A percentile compares a stretch with the other conserved stretches of the same genome.
These are phyloP conservation scores for Macrophomina phaseolina DNA, from an alignment of 2,329 filamentous ascomycete species.

Conservation along the genomic window DNA sequence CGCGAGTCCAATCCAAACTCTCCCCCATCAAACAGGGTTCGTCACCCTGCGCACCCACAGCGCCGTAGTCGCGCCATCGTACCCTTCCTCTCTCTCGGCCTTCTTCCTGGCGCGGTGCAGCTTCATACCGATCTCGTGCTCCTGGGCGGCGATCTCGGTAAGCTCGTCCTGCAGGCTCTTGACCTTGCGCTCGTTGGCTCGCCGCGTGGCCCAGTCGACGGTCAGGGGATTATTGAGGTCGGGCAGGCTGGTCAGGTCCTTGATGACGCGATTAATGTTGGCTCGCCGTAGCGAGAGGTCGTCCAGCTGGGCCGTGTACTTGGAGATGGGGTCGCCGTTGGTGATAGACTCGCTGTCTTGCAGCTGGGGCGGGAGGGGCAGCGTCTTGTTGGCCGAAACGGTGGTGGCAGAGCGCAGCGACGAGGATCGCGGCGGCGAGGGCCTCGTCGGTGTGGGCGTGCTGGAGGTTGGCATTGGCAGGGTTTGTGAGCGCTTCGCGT, in stretches of 20 bases:
- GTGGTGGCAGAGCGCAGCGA: conserved; percentile 31
- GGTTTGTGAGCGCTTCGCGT: conserved; percentile 19
- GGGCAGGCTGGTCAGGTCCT: conserved; percentile 40
- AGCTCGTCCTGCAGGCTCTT: conserved; percentile 46
- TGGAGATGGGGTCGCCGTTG: conserved; percentile 43
- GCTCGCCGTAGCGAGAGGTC: conserved; percentile 44
- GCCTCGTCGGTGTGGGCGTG: conserved; percentile 6
- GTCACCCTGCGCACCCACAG: conserved; percentile 49
- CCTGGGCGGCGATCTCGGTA: conserved; percentile 43
- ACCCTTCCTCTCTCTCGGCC: conserved; percentile 45
- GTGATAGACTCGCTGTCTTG: conserved; percentile 31
- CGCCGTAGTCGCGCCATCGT: conserved; percentile 37
- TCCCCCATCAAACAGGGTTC: conserved; percentile 27
- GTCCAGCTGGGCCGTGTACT: conserved; percentile 47
- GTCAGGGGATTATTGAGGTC: conserved; percentile 46
- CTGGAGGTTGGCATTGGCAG: neutral
- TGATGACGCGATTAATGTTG: conserved; percentile 45
- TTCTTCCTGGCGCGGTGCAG: conserved; percentile 48
- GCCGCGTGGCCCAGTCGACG: conserved; percentile 42
- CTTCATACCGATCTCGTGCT: conserved; percentile 48
- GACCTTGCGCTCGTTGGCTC: conserved; percentile 43
- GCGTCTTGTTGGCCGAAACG: conserved; percentile 41
- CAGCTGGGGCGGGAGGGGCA: conserved; percentile 42
- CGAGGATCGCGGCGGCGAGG: neutral
- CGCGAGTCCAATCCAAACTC: no score